Evolutionary conservation across 2,329 filamentous ascomycete genomes (phyloP), one percentile per base, ranked within the genome.

Genomic region (Ascocoryne sarcoides): DNA sequence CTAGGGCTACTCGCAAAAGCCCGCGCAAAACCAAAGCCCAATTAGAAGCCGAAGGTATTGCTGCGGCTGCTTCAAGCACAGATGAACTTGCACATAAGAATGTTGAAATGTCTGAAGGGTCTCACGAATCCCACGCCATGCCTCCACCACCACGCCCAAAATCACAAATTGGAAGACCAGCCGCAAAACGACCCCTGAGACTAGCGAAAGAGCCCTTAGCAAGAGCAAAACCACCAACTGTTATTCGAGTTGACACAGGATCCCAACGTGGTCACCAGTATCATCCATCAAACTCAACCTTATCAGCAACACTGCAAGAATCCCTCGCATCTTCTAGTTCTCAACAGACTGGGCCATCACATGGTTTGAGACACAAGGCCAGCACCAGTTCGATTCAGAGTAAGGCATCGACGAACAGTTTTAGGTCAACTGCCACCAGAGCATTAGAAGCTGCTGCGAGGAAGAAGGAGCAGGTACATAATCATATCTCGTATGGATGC

Each of bases 381-480:
- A 87, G 82, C 60, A 56, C 56, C n/a, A 55, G 57, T 31, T 61
- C 61, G 12, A 47, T 53, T 42, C 58, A 53, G 43, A 56, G 50
- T 50, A 60, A 61, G 39, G 54, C 66, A 31, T 63, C 66, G 1
- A 65, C 64, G 14, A 66, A 60, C 39, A 84, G 73, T 55, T 67
- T 88, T 39, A 85, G 83, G 5, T 76, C 77, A n/a, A 72, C 79
- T n/a, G 65, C 63, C 21, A 70, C 68, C n/a, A 85, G 83, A 58
- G 82, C 84, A 2, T 66, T 89, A 16, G 78, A 89, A 39, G 70
- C 83, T 35, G 85, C 82, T 2, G 83, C 85, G 29, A 82, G 79
- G 56, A 89, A 88, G 62, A 90, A 83, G 58, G 87, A 94, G 59
- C 82, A 80, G 54, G 66, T 67, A 34, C 4, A 16, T 12, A 26